Evolutionary conservation across 129 eudicot species (phyloP), one percentile per base, ranked within the genome.

Genomic region (Arctium lappa): DNA sequence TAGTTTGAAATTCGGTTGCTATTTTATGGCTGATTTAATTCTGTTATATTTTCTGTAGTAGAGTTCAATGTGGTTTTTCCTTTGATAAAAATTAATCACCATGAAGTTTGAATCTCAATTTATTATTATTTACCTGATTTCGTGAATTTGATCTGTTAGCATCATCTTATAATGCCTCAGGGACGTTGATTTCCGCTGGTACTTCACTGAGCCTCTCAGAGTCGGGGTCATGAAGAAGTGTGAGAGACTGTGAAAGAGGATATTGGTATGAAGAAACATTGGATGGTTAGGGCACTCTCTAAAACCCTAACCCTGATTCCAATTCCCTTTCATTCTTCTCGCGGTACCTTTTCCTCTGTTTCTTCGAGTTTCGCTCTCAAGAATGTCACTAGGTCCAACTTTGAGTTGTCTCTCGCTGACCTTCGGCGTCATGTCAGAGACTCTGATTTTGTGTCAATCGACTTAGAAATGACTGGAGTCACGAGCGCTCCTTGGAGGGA

Each of bases 401-500:
- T 94, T 78, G 91, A 91, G 6, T 81, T 88, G 40, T 83, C 92
- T 75, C 84, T 94, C 6, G 48, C 63, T 11, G 94, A 87, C 78
- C 96, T 94, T 72, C 86, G 93, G 6, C 74, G 86, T 8, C 96
- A 85, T 79, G 91, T 94, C 11, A 74, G 83, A 0, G 97, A 74
- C 81, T 87, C 98, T 3, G 97, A 94, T 56, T 94, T 94, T 53
- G 97, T 94, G 73, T 80, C 98, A 11, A 83, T 94, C 18, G 98
- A 94, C 89, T 83, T 94, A 36, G 98, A 94, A 79, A 94, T 94
- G 98, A 94, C 97, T 9, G 98, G 98, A 9, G 79, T 94, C 46
- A 89, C 93, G 50, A 94, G 98, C 72, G 91, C 98, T 9, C 98
- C 97, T 8, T 95, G 98, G 97, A 82, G 97, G 42, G 98, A 92